Evolutionary conservation across 1,139 yeast genomes (phyloP).

Genomic region (Hanseniaspora uvarum): DNA sequence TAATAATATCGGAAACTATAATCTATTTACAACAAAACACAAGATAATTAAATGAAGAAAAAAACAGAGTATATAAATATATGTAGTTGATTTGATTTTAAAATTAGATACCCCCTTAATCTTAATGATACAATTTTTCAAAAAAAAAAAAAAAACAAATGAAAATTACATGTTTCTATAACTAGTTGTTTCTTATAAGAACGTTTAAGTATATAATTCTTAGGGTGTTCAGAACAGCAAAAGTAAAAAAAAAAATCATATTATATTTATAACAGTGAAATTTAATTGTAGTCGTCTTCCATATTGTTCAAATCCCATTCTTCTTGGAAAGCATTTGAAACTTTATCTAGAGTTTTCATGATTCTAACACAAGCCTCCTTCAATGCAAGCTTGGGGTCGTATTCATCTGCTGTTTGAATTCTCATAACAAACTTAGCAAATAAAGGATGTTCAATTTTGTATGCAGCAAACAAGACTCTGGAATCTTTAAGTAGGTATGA

Average conservation of each 20-base stretch:
- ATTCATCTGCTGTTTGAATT: constrained; percentile 90
- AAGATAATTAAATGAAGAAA: constrained; percentile 12
- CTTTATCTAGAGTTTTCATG: constrained; percentile 63
- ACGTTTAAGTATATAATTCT: too few species aligned
- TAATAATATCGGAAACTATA: constrained; percentile 1
- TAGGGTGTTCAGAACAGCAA: neutral
- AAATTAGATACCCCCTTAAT: neutral
- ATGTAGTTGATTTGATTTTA: neutral
- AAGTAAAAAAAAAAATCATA: neutral
- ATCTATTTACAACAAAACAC: neutral
- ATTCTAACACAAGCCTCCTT: constrained; percentile 78
- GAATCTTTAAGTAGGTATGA: constrained; percentile 78
- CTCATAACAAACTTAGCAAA: constrained; percentile 91
- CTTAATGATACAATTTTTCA: constrained; percentile 21
- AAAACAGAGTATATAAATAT: constrained; percentile 19
- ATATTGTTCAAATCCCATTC: constrained; percentile 90
- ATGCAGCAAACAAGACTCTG: constrained; percentile 86
- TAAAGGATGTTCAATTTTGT: constrained; percentile 93
- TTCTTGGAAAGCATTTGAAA: constrained; percentile 68
- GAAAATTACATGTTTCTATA: neutral
- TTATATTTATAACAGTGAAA: neutral
- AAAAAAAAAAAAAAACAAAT: too few species aligned
- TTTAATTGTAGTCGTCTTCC: constrained; percentile 34
- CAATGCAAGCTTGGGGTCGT: constrained; percentile 81
- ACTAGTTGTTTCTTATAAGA: neutral